Evolutionary conservation across 2,329 filamentous ascomycete species (phyloP).

Genomic region (Fusarium domesticum): DNA sequence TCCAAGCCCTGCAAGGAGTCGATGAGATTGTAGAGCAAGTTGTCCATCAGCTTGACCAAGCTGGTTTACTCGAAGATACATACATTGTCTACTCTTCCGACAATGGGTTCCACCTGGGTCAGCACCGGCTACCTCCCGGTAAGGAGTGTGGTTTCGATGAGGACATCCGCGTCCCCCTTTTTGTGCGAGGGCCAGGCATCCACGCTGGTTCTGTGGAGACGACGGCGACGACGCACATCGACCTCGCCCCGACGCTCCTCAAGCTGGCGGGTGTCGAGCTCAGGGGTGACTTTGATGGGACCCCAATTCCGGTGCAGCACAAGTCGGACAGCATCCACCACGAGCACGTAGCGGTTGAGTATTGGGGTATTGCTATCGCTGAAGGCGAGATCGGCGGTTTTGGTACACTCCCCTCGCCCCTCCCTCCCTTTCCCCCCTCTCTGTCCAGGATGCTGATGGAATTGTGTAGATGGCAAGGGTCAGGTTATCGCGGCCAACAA

Average conservation of each 20-base stretch:
- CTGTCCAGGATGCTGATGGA: conserved; percentile 3
- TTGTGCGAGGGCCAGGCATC: conserved; percentile 54
- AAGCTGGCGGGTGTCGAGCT: conserved; percentile 40
- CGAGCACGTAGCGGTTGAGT: conserved; percentile 59
- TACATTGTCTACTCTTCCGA: conserved; percentile 60
- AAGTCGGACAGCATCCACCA: conserved; percentile 30
- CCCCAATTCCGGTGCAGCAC: conserved; percentile 46
- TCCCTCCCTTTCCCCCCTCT: background rate
- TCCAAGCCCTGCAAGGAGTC: conserved; percentile 51
- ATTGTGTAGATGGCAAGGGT: conserved; percentile 20
- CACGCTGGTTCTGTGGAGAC: conserved; percentile 38
- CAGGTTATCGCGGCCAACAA: conserved; percentile 38
- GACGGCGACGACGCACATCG: conserved; percentile 58
- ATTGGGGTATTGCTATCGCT: conserved; percentile 46
- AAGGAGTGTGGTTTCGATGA: conserved; percentile 59
- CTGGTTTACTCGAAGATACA: conserved; percentile 60
- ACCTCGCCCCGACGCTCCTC: conserved; percentile 60
- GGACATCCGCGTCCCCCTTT: conserved; percentile 57
- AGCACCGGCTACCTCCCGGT: conserved; percentile 56
- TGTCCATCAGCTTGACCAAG: conserved; percentile 41
- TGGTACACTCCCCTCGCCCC: conserved; percentile 11
- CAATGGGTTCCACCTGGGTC: conserved; percentile 60
- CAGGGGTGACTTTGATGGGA: conserved; percentile 54
- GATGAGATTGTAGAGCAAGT: conserved; percentile 53
- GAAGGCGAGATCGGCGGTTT: conserved; percentile 36